Evolutionary conservation across 108 stramenopile genomes (phyloP).

Genomic region (Chaetoceros muelleri): DNA sequence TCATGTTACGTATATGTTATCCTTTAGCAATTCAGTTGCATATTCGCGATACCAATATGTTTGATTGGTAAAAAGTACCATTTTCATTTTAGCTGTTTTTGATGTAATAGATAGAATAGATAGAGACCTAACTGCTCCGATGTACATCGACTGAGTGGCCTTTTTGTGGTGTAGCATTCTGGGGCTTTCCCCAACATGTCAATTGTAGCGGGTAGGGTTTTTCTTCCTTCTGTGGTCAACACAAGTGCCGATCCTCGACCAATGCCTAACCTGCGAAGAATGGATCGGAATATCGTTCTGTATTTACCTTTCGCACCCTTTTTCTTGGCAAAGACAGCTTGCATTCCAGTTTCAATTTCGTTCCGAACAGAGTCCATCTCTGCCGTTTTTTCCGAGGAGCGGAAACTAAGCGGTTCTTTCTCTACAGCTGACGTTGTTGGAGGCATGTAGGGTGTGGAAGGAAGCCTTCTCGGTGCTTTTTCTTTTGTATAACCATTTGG

Average conservation of each 20-base stretch:
- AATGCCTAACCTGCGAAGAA: slow-evolving; percentile 13
- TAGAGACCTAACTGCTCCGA: background rate
- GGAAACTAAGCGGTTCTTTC: no score
- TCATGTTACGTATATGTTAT: no score
- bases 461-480: background rate
- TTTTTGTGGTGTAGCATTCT: background rate
- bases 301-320: slow-evolving; percentile 14
- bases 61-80: no score
- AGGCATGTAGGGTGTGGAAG: no score
- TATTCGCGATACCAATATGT: no score
- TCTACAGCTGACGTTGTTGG: no score
- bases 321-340: background rate
- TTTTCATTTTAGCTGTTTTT: no score
- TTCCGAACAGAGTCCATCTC: background rate
- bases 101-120: background rate
- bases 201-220: background rate
- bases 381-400: no score
- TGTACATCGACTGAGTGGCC: background rate
- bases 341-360: background rate
- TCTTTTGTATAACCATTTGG: slow-evolving; percentile 15
- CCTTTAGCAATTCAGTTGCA: no score
- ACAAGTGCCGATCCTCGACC: slow-evolving; percentile 15
- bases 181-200: background rate
- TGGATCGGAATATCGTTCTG: slow-evolving; percentile 11
- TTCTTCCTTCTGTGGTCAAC: background rate